These are phyloP conservation scores for Penicillium angulare DNA, from an alignment of 495 filamentous ascomycete species.

Conservation along the genomic window DNA sequence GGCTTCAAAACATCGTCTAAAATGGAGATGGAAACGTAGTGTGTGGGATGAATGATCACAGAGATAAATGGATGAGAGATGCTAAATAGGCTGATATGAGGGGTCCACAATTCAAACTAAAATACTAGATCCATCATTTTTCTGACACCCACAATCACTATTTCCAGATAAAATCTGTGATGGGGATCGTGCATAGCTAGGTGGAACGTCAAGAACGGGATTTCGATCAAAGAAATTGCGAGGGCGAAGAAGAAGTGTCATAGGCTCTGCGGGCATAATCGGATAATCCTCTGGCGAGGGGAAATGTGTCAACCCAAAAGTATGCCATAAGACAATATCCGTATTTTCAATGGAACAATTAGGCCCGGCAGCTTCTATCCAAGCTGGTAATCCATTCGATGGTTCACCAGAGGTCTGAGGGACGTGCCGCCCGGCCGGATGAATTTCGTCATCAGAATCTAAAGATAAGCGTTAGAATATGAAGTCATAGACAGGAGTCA, in stretches of 20 bases:
- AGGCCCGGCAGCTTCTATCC: conserved; percentile 71
- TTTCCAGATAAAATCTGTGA: conserved; percentile 60
- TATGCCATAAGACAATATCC: conserved; percentile 94
- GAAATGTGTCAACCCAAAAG: conserved; percentile 91
- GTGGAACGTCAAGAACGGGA: conserved; percentile 83
- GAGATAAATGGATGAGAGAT: no score
- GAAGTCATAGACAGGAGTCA: not conserved
- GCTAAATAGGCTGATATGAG: no score
- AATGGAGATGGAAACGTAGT: no score
- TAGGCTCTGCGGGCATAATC: conserved; percentile 90
- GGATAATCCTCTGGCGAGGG: conserved; percentile 92
- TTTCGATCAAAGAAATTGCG: conserved; percentile 86
- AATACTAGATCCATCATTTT: conserved; percentile 44
- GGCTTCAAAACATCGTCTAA: no score
- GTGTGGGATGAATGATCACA: no score
- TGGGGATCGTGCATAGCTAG: conserved; percentile 72
- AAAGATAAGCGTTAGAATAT: conserved; percentile 7
- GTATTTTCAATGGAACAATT: conserved; percentile 73
- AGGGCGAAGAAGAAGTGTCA: conserved; percentile 79
- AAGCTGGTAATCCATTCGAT: conserved; percentile 72
- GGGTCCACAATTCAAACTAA: conserved; percentile 25
- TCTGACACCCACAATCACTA: conserved; percentile 42
- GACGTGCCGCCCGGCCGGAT: conserved; percentile 90
- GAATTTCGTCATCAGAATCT: conserved; percentile 84
- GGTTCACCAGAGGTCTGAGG: conserved; percentile 89